Base-by-base conservation (phyloP, 2,329 filamentous ascomycete genomes). In the Beauveria asiatica region DNA sequence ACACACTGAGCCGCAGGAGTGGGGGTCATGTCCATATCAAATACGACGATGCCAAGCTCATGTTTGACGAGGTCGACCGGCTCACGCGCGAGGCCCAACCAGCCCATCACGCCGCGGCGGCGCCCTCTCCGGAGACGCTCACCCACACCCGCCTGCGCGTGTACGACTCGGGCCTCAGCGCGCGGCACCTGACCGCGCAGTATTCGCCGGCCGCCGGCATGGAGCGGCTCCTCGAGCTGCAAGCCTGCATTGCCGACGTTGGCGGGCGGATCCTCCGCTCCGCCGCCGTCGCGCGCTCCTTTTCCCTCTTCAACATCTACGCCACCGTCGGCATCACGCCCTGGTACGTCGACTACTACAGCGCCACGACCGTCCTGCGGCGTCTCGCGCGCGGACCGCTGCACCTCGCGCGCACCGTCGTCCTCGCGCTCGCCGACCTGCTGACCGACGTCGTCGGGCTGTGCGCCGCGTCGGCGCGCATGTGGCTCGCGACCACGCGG, bases 31-130 rank as follows among this genome's bases (percentile, higher is more conserved):
- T 33, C 10, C 57, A 65, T 8, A 44, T 70, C 13, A 66, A 72
- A 2, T 67, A 65, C 56, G 59, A 57, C 17, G 66, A 64, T 0
- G 63, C 66, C 4, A 64, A 57, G 8, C 46, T 42, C 3, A 68
- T 70, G 19, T 67, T 69, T 16, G 67, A 69, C 11, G 70, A 73
- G 46, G 54, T 67, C 3, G 57, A 65, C 7, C 52, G 64, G 3
- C 67, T 71, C 52, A 52, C 66, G 6, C 39, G 13, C 10, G 11
- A 16, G 9, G 41, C 49, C 8, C 19, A 25, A 3, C 9, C 50
- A 23, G 13, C 30, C 7, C n/a, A 33, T 33, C 30, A 33, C 42
- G 11, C 30, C 44, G 41, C 41, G 5, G 9, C 42, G 13, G 21
- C 55, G 9, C 11, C 19, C 13, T 9, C 56, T 7, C 9, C 30